These are phyloP conservation scores for Exophiala calicioides DNA, from an alignment of 2,329 filamentous ascomycete species.

Conservation along the genomic window DNA sequence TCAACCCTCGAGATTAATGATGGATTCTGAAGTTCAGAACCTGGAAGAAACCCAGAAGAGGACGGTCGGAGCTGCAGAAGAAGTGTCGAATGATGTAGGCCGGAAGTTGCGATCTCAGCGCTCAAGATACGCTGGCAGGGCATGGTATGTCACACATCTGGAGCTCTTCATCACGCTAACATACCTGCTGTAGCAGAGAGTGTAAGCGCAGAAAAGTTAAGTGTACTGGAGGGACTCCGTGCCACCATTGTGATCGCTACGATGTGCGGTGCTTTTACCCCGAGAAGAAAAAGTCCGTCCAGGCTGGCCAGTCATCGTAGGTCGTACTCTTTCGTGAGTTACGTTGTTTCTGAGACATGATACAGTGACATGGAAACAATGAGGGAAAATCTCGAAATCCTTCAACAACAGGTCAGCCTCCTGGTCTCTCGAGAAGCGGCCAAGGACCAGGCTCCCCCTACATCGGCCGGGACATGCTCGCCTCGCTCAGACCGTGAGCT, in stretches of 20 bases:
- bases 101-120: constrained; percentile 8
- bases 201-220: constrained; percentile 23
- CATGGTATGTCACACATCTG: constrained; percentile 10
- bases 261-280: constrained; percentile 10
- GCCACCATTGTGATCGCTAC: constrained; percentile 16
- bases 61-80: too few relatives aligned
- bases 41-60: too few relatives aligned
- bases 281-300: neutral
- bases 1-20: too few relatives aligned
- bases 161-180: neutral
- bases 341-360: neutral
- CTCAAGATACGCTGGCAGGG: constrained; percentile 10
- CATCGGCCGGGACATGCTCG: constrained; percentile 1
- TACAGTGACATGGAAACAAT: constrained; percentile 11
- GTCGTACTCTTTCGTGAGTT: neutral
- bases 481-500: constrained; percentile 1
- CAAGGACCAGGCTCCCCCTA: neutral
- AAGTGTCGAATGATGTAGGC: too few relatives aligned
- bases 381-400: constrained; percentile 9
- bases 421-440: constrained; percentile 9
- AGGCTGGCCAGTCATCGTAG: constrained; percentile 5
- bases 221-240: constrained; percentile 18
- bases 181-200: constrained; percentile 4
- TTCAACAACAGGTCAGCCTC: constrained; percentile 12
- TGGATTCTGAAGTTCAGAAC: too few relatives aligned